These are phyloP conservation scores for Daldinia grandis DNA, from an alignment of 495 filamentous ascomycete species.

Conservation along the genomic window DNA sequence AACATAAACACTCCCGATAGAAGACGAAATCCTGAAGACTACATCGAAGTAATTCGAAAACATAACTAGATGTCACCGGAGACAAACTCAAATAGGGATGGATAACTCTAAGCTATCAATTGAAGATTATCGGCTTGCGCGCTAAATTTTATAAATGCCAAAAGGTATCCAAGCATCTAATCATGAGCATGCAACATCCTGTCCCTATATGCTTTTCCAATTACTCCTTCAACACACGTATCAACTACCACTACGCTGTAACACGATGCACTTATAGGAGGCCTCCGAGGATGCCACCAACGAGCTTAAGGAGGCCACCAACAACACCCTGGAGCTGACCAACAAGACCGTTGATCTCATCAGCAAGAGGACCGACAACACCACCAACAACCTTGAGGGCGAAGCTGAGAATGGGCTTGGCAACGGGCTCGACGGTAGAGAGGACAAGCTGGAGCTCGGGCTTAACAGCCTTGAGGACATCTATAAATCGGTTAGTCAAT, in stretches of 20 bases:
- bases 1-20: no score
- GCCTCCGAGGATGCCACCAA: conserved; percentile 20
- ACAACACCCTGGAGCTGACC: conserved; percentile 21
- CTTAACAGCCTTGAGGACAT: conserved; percentile 30
- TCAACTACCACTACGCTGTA: conserved; percentile 13
- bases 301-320: conserved; percentile 23
- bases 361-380: neutral
- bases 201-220: conserved; percentile 26
- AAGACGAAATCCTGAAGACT: no score
- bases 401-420: conserved; percentile 35
- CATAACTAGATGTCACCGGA: no score
- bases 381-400: conserved; percentile 21
- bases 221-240: conserved; percentile 26
- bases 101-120: neutral
- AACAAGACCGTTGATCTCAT: conserved; percentile 17
- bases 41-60: no score
- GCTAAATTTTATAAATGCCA: conserved; percentile 29
- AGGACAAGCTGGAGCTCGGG: conserved; percentile 42
- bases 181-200: conserved; percentile 39
- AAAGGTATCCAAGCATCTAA: conserved; percentile 41
- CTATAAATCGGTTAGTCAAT: conserved; percentile 35
- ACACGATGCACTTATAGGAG: conserved; percentile 28
- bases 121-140: neutral
- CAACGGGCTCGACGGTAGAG: conserved; percentile 24
- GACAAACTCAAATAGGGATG: neutral